Conservation (phyloP, 371 early-diverging fungal genomes). For the Parasitella parasitica region DNA sequence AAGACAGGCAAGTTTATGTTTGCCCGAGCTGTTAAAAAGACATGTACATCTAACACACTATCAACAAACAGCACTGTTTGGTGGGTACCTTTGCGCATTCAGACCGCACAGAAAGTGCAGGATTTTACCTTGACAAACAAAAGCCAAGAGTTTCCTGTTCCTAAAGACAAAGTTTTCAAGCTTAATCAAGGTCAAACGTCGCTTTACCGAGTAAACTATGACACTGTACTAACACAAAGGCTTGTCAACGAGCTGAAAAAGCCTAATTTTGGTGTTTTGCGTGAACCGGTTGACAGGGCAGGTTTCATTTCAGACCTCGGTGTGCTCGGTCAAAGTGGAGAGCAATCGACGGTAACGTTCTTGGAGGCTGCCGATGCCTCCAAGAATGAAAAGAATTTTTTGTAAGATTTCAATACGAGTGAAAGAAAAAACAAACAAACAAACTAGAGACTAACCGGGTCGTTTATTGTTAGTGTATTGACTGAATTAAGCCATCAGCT, state of each 20-base stretch:
- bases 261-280: constrained; percentile 23
- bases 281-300: constrained; percentile 54
- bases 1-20: neutral
- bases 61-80: constrained; percentile 49
- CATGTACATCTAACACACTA: constrained; percentile 10
- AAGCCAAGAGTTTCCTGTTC: constrained; percentile 26
- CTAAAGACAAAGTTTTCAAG: constrained; percentile 47
- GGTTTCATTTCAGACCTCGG: constrained; percentile 67
- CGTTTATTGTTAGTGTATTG: constrained; percentile 48
- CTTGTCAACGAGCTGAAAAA: constrained; percentile 41
- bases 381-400: constrained; percentile 62
- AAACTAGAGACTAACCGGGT: neutral
- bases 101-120: constrained; percentile 11
- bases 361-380: constrained; percentile 63
- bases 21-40: neutral
- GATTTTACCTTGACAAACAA: constrained; percentile 31
- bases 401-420: constrained; percentile 28
- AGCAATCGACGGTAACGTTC: constrained; percentile 57
- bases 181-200: constrained; percentile 67
- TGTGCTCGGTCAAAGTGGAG: constrained; percentile 64
- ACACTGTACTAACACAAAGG: constrained; percentile 36
- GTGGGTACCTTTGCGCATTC: constrained; percentile 72
- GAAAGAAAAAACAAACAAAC: neutral
- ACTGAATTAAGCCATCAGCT: constrained; percentile 48
- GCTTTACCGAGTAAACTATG: constrained; percentile 70